Evolutionary conservation across 768 basidiomycete genomes (phyloP).

Genomic region (Mycena metata): DNA sequence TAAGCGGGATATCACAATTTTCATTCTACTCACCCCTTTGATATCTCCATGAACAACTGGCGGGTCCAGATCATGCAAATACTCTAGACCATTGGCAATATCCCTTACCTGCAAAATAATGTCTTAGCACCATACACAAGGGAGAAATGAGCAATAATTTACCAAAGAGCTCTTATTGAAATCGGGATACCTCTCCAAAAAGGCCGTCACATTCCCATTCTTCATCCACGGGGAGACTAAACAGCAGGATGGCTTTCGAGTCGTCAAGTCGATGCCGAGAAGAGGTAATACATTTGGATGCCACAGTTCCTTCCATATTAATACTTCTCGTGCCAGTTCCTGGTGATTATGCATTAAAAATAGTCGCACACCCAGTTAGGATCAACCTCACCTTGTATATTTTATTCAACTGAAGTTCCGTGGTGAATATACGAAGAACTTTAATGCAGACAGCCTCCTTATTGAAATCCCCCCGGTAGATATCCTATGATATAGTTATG

Average conservation of each 20-base stretch:
- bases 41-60: slow-evolving; percentile 23
- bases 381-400: slow-evolving; percentile 24
- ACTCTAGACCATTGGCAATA: slow-evolving; percentile 20
- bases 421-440: slow-evolving; percentile 17
- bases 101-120: slow-evolving; percentile 19
- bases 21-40: slow-evolving; percentile 8
- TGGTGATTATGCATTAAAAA: slow-evolving; percentile 10
- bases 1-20: slow-evolving; percentile 9
- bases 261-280: slow-evolving; percentile 22
- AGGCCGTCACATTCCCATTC: slow-evolving; percentile 21
- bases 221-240: slow-evolving; percentile 17
- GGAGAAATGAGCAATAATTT: slow-evolving; percentile 13
- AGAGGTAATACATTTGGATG: slow-evolving; percentile 21
- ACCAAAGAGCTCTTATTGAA: slow-evolving; percentile 22
- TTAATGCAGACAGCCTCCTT: slow-evolving; percentile 17
- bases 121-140: background rate
- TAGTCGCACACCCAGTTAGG: slow-evolving; percentile 1
- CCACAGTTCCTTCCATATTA: slow-evolving; percentile 18
- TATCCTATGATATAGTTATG: slow-evolving; percentile 18
- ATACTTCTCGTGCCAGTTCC: slow-evolving; percentile 25
- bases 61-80: slow-evolving; percentile 18
- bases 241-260: slow-evolving; percentile 16
- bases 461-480: slow-evolving; percentile 2
- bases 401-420: slow-evolving; percentile 15
- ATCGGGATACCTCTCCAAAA: slow-evolving; percentile 18